Percentiles rank a stretch among this genome's conserved stretches.
These are phyloP conservation scores for Alliaria petiolata DNA, from an alignment of 345 rosid genomes.

Conservation along the genomic window DNA sequence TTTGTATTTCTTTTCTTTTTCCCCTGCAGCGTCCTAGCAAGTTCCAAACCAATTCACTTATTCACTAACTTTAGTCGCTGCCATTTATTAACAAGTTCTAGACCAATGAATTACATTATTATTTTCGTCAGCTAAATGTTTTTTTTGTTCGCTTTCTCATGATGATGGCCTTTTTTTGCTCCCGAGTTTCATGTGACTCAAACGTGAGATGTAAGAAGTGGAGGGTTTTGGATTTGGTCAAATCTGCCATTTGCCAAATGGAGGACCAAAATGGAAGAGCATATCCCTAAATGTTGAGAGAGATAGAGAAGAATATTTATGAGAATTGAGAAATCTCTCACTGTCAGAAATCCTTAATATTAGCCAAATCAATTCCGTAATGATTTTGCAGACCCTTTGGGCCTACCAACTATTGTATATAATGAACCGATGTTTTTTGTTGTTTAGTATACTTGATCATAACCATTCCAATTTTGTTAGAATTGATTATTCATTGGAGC, in stretches of 20 bases:
- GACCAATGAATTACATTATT: not conserved
- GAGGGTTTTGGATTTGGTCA: slow-evolving; percentile 20
- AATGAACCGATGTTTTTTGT: not conserved
- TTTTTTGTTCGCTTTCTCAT: slow-evolving; percentile 1
- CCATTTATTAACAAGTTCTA: not conserved
- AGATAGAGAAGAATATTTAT: not conserved
- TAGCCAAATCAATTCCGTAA: not conserved
- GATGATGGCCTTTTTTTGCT: slow-evolving; percentile 9
- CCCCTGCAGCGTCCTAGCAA: not conserved
- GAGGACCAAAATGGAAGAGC: slow-evolving; percentile 23
- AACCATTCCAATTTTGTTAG: not conserved
- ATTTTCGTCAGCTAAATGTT: not conserved
- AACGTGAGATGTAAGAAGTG: slow-evolving; percentile 9
- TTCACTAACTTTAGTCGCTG: not conserved
- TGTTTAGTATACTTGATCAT: not conserved
- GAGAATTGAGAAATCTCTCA: not conserved
- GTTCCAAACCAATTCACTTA: not conserved
- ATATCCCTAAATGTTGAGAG: not conserved
- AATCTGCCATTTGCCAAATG: slow-evolving; percentile 16
- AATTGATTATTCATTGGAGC: not conserved
- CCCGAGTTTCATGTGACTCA: slow-evolving; percentile 19
- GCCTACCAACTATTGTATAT: not conserved
- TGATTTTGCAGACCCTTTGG: slow-evolving; percentile 7
- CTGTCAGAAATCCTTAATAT: not conserved
- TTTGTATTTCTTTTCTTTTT: not conserved